Evolutionary conservation across 257 asterid genomes (phyloP), one percentile per base, ranked within the genome.

Genomic region (Thymus quinquecostatus): DNA sequence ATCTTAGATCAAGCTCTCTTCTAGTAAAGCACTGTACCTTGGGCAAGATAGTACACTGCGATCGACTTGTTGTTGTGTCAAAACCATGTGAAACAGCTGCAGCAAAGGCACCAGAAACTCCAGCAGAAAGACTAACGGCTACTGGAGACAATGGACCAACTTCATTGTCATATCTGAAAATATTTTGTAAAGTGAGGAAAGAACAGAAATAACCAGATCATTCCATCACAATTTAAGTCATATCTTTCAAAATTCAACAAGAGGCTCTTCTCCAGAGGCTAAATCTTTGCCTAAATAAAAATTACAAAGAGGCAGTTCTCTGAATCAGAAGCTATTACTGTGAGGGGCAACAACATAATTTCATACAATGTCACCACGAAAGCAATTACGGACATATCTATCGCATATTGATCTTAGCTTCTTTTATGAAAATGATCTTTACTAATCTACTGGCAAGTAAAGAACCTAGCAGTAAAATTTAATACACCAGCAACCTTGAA

Each of bases 11-110:
- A 14, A 67, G 64, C 45, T 71, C 65, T 27, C 40, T 61, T 63
- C 65, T 34, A n/a, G 64, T 38, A 66, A 66, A 59, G 66, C 27
- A 72, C 56, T 64, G 64, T 71, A 91, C 98, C 97, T 95, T 95
- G 62, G 97, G 96, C 62, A 92, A 74, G 64, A 89, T 89, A 45
- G 83, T 77, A 79, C 98, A 95, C 44, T 95, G 96, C 34, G 98
- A 79, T 36, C 99, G 93, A 75, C 80, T 87, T 80, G 84, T 86
- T 11, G 98, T 82, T 30, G 98, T 92, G 82, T 95, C 98, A 77
- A 95, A 95, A 77, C 89, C 67, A 87, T 95, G 98, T 69, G 99
- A 95, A 74, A 84, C 89, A 73, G 94, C 99, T n/a, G 94, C 97
- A 87, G 98, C 99, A 78, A 89, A n/a, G 62, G 94, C 85, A 67